These are phyloP conservation scores for Hericium coralloides DNA, from an alignment of 768 basidiomycete genomes.

Conservation along the genomic window DNA sequence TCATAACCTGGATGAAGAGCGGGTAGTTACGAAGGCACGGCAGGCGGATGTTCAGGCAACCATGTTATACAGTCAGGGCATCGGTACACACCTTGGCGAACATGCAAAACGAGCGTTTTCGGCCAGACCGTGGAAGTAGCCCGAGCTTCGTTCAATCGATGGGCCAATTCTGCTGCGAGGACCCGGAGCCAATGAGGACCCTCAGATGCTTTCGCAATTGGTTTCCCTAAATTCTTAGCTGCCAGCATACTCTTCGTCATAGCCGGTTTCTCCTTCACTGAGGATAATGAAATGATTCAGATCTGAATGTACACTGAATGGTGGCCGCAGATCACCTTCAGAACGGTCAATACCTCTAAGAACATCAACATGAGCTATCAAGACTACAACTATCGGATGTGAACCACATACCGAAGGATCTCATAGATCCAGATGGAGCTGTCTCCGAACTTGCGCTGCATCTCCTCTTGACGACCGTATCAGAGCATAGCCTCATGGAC, in stretches of 20 bases:
- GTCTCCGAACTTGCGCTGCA: conserved; percentile 71
- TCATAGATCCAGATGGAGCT: conserved; percentile 89
- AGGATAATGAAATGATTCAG: conserved; percentile 3
- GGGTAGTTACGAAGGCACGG: background rate
- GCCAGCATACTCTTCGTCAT: conserved; percentile 91
- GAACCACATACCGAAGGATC: conserved; percentile 57
- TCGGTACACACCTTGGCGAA: conserved; percentile 49
- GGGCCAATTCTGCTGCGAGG: conserved; percentile 81
- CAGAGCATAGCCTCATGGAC: background rate
- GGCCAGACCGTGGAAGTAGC: conserved; percentile 78
- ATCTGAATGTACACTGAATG: too few species aligned
- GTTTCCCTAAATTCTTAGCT: conserved; percentile 85
- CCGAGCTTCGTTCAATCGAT: conserved; percentile 78
- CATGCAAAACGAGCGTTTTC: conserved; percentile 77
- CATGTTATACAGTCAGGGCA: background rate
- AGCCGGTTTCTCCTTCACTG: conserved; percentile 79
- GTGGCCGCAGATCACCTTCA: conserved; percentile 49
- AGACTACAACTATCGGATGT: background rate
- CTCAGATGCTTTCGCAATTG: conserved; percentile 63
- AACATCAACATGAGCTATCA: background rate
- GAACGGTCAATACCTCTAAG: conserved; percentile 75
- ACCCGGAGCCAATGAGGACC: conserved; percentile 90
- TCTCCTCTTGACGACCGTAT: conserved; percentile 4
- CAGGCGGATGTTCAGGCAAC: too few species aligned
- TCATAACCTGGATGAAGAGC: conserved; percentile 1